phyloP scores from a whole-genome alignment of 179 eudicot genomes.

The Dionaea muscipula region DNA sequence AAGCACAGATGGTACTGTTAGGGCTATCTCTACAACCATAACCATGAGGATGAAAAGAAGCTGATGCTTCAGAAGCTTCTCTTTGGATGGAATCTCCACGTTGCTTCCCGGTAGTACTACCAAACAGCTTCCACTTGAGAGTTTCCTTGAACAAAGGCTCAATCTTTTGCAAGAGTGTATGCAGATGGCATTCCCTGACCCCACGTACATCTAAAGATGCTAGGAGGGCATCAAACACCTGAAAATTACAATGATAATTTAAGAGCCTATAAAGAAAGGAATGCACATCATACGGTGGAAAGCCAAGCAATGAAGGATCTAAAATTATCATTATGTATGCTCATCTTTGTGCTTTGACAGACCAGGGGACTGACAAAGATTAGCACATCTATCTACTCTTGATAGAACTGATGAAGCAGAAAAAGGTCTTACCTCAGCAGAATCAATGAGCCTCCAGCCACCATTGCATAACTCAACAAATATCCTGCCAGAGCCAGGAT shows the following conservation, averaged over 20 bases:
- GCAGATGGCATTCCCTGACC: constrained; percentile 57
- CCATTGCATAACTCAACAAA: constrained; percentile 61
- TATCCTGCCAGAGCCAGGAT: constrained; percentile 80
- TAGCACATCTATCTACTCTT: background rate
- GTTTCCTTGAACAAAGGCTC: constrained; percentile 52
- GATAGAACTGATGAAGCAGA: background rate
- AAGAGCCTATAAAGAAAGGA: background rate
- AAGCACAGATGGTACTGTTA: constrained; percentile 29
- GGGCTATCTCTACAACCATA: constrained; percentile 41
- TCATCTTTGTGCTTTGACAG: background rate
- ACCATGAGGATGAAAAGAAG: constrained; percentile 17
- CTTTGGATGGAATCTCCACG: constrained; percentile 14
- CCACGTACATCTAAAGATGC: constrained; percentile 78
- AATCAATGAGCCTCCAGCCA: constrained; percentile 73
- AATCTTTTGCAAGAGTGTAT: constrained; percentile 49
- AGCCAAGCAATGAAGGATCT: too few species aligned
- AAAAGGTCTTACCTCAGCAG: constrained; percentile 43
- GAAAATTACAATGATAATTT: constrained; percentile 10
- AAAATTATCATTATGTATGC: too few species aligned
- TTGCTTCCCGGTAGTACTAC: constrained; percentile 7
- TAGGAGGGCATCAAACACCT: constrained; percentile 69
- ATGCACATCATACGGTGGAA: too few species aligned
- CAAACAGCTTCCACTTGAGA: constrained; percentile 25
- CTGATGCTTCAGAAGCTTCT: constrained; percentile 24
- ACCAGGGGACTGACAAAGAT: background rate